Evolutionary conservation across 495 filamentous ascomycete genomes (phyloP), one percentile per base, ranked within the genome.

Genomic region (Penicillium argentinense): DNA sequence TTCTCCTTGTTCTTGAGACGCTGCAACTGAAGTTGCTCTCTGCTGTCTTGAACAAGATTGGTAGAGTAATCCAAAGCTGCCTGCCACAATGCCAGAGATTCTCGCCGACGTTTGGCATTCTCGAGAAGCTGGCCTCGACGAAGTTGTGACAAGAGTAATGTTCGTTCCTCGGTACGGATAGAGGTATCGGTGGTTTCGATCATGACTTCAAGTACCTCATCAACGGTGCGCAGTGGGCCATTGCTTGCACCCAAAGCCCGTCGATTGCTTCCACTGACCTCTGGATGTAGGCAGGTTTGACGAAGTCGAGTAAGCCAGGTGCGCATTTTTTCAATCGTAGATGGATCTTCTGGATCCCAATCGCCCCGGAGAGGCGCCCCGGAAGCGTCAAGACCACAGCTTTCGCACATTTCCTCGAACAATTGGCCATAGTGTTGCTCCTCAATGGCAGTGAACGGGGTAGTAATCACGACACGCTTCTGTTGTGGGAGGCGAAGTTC

Each of bases 361-460:
- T 78, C 71, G 9, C 72, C 77, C 2, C 36, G 46, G 2, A 80
- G 36, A 2, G 89, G 86, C 8, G 69, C 70, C 0, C 92, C 91
- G 8, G 80, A 67, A 9, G 62, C 47, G 53, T 85, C 77, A 7
- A 97, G 59, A 1, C 84, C 84, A 47, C 79, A 84, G 0, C 80
- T 78, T 5, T 77, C 72, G 30, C 81, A 84, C 78, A 96, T 89
- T 57, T 88, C 67, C 24, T 81, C 74, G 45, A 88, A 89, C 2
- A 91, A 59, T 27, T 80, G 76, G 13, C 73, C 68, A 57, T 98
- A 98, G 45, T 90, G 80, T 57, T 96, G 87, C 54, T 96, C 86
- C 58, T 98, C 93, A 13, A 96, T 76, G 1, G 86, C 77, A 2
- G 83, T 89, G 57, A 97, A 97, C 0, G 92, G 90, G 42, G 92